These are phyloP conservation scores for Stachybotrys chlorohalonatus DNA, from an alignment of 2,329 filamentous ascomycete genomes.

Conservation along the genomic window DNA sequence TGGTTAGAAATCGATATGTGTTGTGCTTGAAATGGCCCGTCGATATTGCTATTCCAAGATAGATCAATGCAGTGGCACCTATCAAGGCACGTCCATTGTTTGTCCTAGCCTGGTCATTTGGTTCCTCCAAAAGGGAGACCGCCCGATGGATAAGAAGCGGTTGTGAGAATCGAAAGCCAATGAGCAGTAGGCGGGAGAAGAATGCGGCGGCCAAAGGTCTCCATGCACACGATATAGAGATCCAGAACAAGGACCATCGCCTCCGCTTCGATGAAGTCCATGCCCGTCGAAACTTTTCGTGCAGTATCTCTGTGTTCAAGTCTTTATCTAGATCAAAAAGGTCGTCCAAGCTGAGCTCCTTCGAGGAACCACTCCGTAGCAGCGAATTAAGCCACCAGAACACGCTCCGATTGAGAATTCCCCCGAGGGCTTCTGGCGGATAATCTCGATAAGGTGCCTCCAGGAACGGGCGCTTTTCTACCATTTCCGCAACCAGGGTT, in stretches of 20 bases:
- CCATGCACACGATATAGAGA: constrained; percentile 1
- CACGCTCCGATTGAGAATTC: constrained; percentile 8
- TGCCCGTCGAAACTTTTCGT: not conserved
- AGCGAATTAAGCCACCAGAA: constrained; percentile 13
- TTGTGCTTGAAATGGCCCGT: constrained; percentile 23
- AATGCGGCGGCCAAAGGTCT: constrained; percentile 10
- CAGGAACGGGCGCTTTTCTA: constrained; percentile 13
- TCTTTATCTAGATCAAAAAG: not conserved
- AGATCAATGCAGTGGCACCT: constrained; percentile 20
- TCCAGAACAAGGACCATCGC: constrained; percentile 10
- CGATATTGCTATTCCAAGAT: constrained; percentile 22
- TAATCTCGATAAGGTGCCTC: not conserved
- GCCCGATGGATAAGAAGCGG: constrained; percentile 24
- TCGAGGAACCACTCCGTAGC: not conserved
- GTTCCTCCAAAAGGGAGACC: constrained; percentile 16
- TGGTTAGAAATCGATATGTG: constrained; percentile 16
- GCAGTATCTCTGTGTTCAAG: not conserved
- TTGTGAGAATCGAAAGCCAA: constrained; percentile 27
- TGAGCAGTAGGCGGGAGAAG: constrained; percentile 14
- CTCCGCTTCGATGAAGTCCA: not conserved
- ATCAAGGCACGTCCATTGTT: constrained; percentile 21
- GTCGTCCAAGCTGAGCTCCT: not conserved
- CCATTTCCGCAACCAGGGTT: not conserved
- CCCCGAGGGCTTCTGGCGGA: constrained; percentile 19
- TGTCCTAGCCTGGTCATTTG: constrained; percentile 13